These are phyloP conservation scores for Lycium barbarum DNA, from an alignment of 257 asterid genomes.

Conservation along the genomic window DNA sequence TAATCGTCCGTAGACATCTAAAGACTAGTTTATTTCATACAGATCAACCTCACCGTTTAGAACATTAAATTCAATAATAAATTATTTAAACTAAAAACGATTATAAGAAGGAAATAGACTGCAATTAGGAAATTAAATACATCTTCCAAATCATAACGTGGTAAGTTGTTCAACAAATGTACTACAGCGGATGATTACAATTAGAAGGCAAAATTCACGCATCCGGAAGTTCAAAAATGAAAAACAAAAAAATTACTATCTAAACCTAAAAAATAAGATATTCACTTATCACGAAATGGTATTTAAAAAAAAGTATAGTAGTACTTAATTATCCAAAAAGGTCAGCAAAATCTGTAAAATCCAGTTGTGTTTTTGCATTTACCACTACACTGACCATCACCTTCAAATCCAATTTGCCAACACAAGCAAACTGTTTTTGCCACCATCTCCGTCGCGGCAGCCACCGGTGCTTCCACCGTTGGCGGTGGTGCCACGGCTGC, in stretches of 20 bases:
- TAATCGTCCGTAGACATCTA: neutral
- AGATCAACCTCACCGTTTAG: neutral
- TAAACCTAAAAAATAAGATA: neutral
- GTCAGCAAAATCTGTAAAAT: constrained; percentile 48
- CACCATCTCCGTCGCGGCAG: constrained; percentile 31
- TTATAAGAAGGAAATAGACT: neutral
- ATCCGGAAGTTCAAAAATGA: neutral
- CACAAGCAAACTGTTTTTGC: constrained; percentile 55
- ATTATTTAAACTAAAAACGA: neutral
- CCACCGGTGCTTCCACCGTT: neutral
- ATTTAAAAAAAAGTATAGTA: neutral
- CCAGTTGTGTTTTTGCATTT: constrained; percentile 57
- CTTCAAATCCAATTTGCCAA: constrained; percentile 62
- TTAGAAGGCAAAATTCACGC: neutral
- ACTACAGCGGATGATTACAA: constrained; percentile 19
- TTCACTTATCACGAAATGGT: constrained; percentile 16
- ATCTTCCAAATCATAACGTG: neutral
- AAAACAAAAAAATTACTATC: neutral
- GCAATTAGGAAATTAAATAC: neutral
- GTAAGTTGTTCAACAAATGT: neutral
- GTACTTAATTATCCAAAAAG: neutral
- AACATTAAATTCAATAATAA: neutral
- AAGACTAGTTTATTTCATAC: no score
- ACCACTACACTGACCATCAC: constrained; percentile 51
- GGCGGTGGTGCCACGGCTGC: neutral